Evolutionary conservation across 164 flowering plant species (phyloP).

Genomic region (Echeveria elegans): DNA sequence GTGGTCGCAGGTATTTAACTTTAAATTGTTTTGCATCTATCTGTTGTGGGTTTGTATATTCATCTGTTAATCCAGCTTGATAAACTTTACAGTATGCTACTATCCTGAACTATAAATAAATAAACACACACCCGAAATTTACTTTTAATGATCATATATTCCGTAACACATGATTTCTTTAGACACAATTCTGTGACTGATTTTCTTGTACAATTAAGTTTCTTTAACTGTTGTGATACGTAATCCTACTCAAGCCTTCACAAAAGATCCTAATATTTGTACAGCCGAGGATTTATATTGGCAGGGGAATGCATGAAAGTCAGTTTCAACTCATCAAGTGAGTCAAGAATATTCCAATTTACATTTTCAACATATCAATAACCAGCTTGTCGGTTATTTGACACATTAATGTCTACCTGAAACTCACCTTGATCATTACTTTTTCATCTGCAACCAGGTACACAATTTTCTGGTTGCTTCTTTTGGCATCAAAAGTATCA

Average conservation of each 20-base stretch:
- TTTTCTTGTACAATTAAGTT: no score
- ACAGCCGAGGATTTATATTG: conserved; percentile 94
- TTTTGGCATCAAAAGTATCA: conserved; percentile 60
- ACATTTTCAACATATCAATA: background rate
- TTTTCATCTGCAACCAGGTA: conserved; percentile 42
- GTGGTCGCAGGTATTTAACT: conserved; percentile 94
- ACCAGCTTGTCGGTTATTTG: background rate
- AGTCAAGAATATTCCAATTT: conserved; percentile 21
- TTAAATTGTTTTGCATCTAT: conserved; percentile 1
- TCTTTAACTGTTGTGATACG: background rate
- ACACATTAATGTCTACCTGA: background rate
- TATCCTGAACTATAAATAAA: background rate
- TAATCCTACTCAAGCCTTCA: background rate
- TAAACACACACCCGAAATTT: background rate
- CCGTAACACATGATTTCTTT: background rate
- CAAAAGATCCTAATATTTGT: conserved; percentile 11
- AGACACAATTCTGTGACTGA: background rate
- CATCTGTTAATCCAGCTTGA: background rate
- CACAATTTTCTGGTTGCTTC: conserved; percentile 83
- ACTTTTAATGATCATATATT: background rate
- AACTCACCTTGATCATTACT: background rate
- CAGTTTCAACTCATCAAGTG: conserved; percentile 84
- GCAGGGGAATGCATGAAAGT: conserved; percentile 99
- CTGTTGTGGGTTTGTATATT: background rate
- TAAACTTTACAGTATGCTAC: background rate